Conservation (phyloP, 495 filamentous ascomycete genomes). For the Penicillium psychrofluorescens region DNA sequence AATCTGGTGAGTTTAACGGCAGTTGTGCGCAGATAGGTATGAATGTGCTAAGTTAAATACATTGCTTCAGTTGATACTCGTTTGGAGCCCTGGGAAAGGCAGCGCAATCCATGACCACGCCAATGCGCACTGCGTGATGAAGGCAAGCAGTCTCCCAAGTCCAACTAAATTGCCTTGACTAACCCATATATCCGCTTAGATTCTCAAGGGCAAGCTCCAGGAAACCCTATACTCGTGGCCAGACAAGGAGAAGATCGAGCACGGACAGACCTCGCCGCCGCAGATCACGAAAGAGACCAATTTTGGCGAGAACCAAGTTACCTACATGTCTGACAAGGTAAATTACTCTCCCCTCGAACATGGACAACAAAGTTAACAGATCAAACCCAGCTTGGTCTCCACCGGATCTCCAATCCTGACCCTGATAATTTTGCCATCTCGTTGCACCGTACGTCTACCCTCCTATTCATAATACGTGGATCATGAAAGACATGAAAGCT, state of each 20-base stretch:
- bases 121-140: slow-evolving; percentile 70
- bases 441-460: slow-evolving; percentile 59
- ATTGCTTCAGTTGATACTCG: slow-evolving; percentile 61
- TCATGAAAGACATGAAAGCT: neutral
- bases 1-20: slow-evolving; percentile 59
- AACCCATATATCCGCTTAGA: slow-evolving; percentile 20
- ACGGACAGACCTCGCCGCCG: slow-evolving; percentile 42
- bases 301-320: slow-evolving; percentile 57
- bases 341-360: slow-evolving; percentile 2
- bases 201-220: slow-evolving; percentile 67
- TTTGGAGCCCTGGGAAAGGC: slow-evolving; percentile 87
- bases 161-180: neutral
- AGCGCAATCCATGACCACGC: slow-evolving; percentile 86
- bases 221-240: slow-evolving; percentile 81
- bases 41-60: neutral
- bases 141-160: slow-evolving; percentile 24
- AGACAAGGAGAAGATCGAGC: slow-evolving; percentile 35
- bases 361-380: neutral
- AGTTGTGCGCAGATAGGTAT: neutral
- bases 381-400: slow-evolving; percentile 61
- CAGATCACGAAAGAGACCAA: slow-evolving; percentile 34
- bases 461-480: neutral
- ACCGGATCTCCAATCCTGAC: slow-evolving; percentile 71
- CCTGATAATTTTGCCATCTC: slow-evolving; percentile 69
- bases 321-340: slow-evolving; percentile 75